These are phyloP conservation scores for Volvox carteri DNA, from an alignment of 163 green algal species.

Conservation along the genomic window DNA sequence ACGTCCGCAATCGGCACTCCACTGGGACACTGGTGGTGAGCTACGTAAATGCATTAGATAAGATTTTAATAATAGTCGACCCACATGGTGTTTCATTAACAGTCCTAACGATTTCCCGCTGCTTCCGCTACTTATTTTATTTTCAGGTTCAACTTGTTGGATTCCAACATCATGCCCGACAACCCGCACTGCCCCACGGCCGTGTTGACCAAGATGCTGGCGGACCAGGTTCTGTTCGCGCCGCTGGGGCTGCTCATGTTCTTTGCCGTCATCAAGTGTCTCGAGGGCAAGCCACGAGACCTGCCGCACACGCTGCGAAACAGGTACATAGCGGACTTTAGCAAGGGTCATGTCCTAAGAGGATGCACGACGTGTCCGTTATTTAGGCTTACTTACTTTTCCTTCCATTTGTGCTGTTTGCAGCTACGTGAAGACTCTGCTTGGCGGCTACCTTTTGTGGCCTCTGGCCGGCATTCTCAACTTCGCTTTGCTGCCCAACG, in stretches of 20 bases:
- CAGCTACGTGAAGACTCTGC: conserved; percentile 50
- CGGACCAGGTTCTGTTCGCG: conserved; percentile 75
- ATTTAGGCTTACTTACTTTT: too few species aligned
- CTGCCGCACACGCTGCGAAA: conserved; percentile 10
- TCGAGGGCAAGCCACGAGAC: conserved; percentile 66
- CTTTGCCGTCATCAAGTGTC: conserved; percentile 67
- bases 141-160: conserved; percentile 44
- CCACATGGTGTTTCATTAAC: too few species aligned
- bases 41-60: too few species aligned
- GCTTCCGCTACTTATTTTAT: too few species aligned
- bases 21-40: conserved; percentile 40
- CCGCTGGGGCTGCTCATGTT: conserved; percentile 72
- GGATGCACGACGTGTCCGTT: too few species aligned
- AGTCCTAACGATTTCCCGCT: too few species aligned
- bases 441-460: conserved; percentile 66
- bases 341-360: too few species aligned
- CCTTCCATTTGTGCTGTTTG: too few species aligned
- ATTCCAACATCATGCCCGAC: conserved; percentile 44
- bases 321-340: too few species aligned
- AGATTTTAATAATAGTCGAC: too few species aligned
- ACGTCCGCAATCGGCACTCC: conserved; percentile 20
- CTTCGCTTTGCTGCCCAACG: conserved; percentile 65
- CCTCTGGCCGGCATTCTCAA: conserved; percentile 69
- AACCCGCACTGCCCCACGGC: conserved; percentile 58
- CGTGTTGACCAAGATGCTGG: conserved; percentile 71